Conservation (phyloP, 352 stramenopile species). For the Peronospora belbahrii region DNA sequence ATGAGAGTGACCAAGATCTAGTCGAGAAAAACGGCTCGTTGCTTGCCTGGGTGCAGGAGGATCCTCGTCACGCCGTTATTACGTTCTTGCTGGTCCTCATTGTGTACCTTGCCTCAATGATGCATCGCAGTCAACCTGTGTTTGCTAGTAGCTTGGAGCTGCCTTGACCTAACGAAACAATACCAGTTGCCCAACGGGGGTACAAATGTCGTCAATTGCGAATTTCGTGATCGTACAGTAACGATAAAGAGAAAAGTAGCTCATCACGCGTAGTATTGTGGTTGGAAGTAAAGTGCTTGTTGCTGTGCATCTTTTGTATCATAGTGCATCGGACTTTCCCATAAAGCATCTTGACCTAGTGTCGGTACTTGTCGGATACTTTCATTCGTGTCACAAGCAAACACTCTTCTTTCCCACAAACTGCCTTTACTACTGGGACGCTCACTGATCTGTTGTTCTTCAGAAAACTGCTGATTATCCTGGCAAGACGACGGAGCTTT, state of each 20-base stretch:
- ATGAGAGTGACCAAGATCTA: slow-evolving; percentile 15
- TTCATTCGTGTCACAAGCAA: background rate
- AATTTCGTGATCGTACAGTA: slow-evolving; percentile 22
- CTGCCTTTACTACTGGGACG: slow-evolving; percentile 7
- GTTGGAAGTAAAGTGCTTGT: slow-evolving; percentile 23
- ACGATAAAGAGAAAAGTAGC: slow-evolving; percentile 28
- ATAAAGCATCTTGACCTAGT: slow-evolving; percentile 34
- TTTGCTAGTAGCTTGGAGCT: slow-evolving; percentile 1
- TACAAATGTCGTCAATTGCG: background rate
- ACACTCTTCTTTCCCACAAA: slow-evolving; percentile 36
- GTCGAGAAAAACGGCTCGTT: slow-evolving; percentile 61
- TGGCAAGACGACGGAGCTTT: slow-evolving; percentile 2
- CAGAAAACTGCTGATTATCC: slow-evolving; percentile 14
- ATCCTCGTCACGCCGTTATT: slow-evolving; percentile 61
- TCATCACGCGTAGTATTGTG: slow-evolving; percentile 30
- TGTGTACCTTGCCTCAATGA: slow-evolving; percentile 47
- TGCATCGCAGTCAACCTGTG: slow-evolving; percentile 17
- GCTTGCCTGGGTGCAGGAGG: slow-evolving; percentile 56
- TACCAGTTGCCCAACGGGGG: background rate
- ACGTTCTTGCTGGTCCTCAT: slow-evolving; percentile 43
- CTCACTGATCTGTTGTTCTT: background rate
- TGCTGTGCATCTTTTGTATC: slow-evolving; percentile 20
- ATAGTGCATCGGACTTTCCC: slow-evolving; percentile 24
- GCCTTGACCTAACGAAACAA: slow-evolving; percentile 3
- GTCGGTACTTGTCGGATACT: slow-evolving; percentile 21